Evolutionary conservation across 1,284 basidiomycete genomes (phyloP), one percentile per base, ranked within the genome.

Genomic region (Heterobasidion irregulare): DNA sequence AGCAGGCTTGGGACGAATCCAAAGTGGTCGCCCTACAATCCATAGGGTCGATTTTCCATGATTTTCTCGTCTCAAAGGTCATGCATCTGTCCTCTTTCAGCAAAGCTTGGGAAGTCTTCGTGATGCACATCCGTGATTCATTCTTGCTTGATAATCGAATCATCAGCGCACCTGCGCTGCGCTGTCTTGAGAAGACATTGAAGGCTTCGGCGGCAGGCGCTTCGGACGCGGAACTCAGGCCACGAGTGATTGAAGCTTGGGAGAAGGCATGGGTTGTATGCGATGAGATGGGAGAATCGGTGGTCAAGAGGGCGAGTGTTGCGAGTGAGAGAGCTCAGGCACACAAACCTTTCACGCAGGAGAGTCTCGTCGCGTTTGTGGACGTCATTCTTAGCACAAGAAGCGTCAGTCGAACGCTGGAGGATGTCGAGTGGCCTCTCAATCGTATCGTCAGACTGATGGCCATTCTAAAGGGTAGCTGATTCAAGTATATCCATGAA

Each of bases 1-100:
- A 50, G 33, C 46, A 35, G 67, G 75, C 82, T 35, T 94, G 92
- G 84, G 89, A 94, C 64, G 94, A 97, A 61, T 92, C 90, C 1
- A 90, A 92, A 65, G 84, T 89, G 34, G 78, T 98, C 15, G 93
- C 93, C 0, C 69, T 98, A 52, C 82, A 89, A 46, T 94, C 91
- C 1, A 80, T 93, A 18, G 93, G 93, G 0, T 81, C 84, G 0
- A 86, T 98, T 54, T 84, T 97, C 65, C 78, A 84, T 57, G 84
- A 90, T 49, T 95, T 94, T 70, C 67, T 94, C 10, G 71, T 79
- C 0, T 72, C 79, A 8, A 89, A 92, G 66, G 80, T 95, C 57
- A 82, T 89, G 66, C 76, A 76, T 43, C 77, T 94, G 2, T 74
- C 80, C 0, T 82, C 83, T 1, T 94, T 92, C 64, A 68, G 72